A percentile compares a stretch with the other conserved stretches of the same genome.
phyloP scores from a whole-genome alignment of 2,329 filamentous ascomycete species.

The Thielaviopsis euricoi region DNA sequence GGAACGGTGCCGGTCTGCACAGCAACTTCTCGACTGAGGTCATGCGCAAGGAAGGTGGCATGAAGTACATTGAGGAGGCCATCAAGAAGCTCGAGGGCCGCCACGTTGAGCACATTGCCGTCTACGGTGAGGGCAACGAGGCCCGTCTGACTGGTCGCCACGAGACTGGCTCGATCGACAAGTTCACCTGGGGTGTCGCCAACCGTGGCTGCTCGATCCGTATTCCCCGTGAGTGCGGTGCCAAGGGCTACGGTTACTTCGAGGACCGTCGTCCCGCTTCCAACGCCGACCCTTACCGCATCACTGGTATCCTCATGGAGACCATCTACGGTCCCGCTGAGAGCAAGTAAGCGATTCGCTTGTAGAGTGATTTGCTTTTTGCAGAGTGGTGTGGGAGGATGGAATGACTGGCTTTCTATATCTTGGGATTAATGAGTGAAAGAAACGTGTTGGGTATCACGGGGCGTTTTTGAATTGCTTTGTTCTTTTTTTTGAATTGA shows the following conservation, averaged over 20 bases:
- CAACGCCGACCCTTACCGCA: conserved; percentile 75
- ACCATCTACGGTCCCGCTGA: conserved; percentile 31
- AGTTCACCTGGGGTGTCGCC: conserved; percentile 86
- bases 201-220: conserved; percentile 91
- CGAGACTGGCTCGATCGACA: conserved; percentile 87
- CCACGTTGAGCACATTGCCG: conserved; percentile 72
- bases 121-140: conserved; percentile 93
- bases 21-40: conserved; percentile 82
- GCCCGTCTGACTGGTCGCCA: conserved; percentile 81
- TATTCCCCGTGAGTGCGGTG: conserved; percentile 70
- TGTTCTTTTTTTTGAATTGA: conserved; percentile 2
- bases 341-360: conserved; percentile 9
- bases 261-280: conserved; percentile 72
- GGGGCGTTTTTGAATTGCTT: conserved; percentile 10
- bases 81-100: conserved; percentile 71
- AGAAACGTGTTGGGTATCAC: conserved; percentile 7
- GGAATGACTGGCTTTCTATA: background rate
- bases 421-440: conserved; percentile 8
- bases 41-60: conserved; percentile 82
- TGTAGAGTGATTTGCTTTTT: background rate
- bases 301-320: conserved; percentile 65
- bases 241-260: conserved; percentile 89
- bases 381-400: background rate
- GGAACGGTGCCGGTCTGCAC: conserved; percentile 93
- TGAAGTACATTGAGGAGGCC: conserved; percentile 81